Base-by-base conservation (phyloP, 768 basidiomycete species). In the Tricholoma furcatifolium region DNA sequence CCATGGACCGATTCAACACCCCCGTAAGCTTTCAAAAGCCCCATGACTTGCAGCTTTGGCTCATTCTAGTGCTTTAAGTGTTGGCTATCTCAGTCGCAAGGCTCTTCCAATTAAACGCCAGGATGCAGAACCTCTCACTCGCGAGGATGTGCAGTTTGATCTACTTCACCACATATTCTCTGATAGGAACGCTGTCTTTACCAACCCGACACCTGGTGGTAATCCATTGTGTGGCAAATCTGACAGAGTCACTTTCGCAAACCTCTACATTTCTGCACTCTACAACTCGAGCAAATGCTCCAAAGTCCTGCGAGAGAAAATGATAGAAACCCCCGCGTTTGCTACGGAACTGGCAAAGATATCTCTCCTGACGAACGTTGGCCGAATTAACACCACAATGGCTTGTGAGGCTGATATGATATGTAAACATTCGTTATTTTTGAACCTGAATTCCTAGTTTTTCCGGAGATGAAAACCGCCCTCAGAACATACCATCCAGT, bases 401-500 rank as follows among this genome's bases (percentile, higher is more conserved):
- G 91, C 91, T 47, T 87, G 84, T 88, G 70, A 74, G 84, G 68
- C 55, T 50, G 55, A 47, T 51, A 42, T 52, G 20, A 32, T 47
- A 40, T 27, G 31, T 51, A 34, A 20, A 6, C 24, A 32, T 50
- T 35, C 30, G 46, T n/a, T 31, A 30, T 53, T 54, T 58, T 57
- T 57, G 35, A 38, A 63, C 50, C 54, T 53, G 46, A 51, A 14
- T 45, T 47, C 60, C 38, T 64, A 92, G 90, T 94, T 73, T 93
- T 92, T 67, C 91, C 91, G 51, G 91, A 93, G 74, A 93, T 94
- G 92, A 89, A 91, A 69, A 94, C 93, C 5, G 88, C 90, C 17
- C 74, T 94, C 50, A 76, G 92, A 64, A 91, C 90, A 49, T 94
- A 94, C 67, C 93, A 94, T 62, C 91, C 93, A 24, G 84, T 93